Percentiles rank a stretch among this genome's conserved stretches.
These are phyloP conservation scores for Debaryomycetaceae sp. DNA, from an alignment of 1,139 yeast genomes.

Conservation along the genomic window DNA sequence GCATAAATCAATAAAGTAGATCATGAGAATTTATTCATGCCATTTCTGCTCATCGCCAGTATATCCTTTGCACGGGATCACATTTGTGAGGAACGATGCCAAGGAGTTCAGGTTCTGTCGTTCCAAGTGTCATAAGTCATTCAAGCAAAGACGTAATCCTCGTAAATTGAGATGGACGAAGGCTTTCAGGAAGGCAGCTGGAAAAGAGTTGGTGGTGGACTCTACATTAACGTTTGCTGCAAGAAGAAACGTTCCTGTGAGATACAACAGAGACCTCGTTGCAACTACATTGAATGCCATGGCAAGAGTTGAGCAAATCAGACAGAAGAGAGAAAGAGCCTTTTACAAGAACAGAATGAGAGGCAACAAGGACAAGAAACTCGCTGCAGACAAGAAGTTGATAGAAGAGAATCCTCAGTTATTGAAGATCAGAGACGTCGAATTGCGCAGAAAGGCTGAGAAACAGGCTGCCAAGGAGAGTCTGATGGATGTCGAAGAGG, in stretches of 20 bases:
- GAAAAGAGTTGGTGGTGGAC: constrained; percentile 97
- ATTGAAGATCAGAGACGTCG: constrained; percentile 89
- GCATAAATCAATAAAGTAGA: not conserved
- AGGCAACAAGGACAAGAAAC: constrained; percentile 86
- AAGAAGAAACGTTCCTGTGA: constrained; percentile 95
- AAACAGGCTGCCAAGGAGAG: constrained; percentile 60
- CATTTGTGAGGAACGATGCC: constrained; percentile 97
- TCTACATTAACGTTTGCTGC: constrained; percentile 94
- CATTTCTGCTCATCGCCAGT: constrained; percentile 98
- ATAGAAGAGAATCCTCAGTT: constrained; percentile 87
- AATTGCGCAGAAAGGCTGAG: constrained; percentile 77
- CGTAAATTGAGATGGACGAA: constrained; percentile 98
- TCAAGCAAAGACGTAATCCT: constrained; percentile 98
- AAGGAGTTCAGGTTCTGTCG: constrained; percentile 97
- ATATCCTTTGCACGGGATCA: constrained; percentile 96
- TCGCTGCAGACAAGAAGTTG: constrained; percentile 82
- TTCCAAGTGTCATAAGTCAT: constrained; percentile 95
- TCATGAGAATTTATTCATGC: constrained; percentile 90
- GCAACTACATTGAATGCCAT: constrained; percentile 92
- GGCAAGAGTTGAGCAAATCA: constrained; percentile 93
- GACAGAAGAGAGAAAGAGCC: constrained; percentile 95
- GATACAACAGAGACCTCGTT: constrained; percentile 95
- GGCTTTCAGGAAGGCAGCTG: constrained; percentile 98
- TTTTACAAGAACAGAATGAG: constrained; percentile 99
- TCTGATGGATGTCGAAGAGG: constrained; percentile 46